A percentile compares a stretch with the other conserved stretches of the same genome.
Evolutionary conservation across 225 moss, liverwort and hornwort genomes (phyloP).

Genomic region (Lunularia cruciata): DNA sequence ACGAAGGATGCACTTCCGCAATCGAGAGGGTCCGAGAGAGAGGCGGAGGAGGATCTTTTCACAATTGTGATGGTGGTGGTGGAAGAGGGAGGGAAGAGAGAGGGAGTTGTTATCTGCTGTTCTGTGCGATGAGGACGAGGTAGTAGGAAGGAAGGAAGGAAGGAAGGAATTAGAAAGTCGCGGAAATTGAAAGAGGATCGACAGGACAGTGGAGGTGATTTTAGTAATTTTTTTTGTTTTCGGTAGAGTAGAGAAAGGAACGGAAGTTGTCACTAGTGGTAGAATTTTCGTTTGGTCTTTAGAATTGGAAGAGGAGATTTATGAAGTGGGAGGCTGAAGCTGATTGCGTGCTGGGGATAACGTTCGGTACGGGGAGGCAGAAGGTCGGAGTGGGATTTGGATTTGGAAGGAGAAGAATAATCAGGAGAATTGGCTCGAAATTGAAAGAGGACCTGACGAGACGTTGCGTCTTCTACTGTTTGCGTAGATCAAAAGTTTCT

Average conservation of each 20-base stretch:
- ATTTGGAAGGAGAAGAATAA: conserved; percentile 27
- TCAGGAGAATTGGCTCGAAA: conserved; percentile 33
- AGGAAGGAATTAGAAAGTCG: conserved; percentile 1
- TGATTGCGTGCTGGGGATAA: conserved; percentile 40
- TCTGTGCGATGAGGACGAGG: neutral
- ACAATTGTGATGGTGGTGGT: neutral
- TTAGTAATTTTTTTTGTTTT: neutral
- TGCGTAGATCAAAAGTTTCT: conserved; percentile 19
- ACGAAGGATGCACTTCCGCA: conserved; percentile 6
- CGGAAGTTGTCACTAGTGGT: neutral
- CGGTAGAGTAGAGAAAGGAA: neutral
- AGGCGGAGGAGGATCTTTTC: neutral
- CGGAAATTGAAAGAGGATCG: neutral
- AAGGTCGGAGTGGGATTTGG: conserved; percentile 38
- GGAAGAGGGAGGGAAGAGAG: neutral
- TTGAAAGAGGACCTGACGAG: conserved; percentile 31
- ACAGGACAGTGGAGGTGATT: conserved; percentile 1
- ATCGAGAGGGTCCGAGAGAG: conserved; percentile 13
- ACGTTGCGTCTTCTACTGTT: conserved; percentile 29
- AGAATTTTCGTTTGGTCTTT: conserved; percentile 1
- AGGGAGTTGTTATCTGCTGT: conserved; percentile 7
- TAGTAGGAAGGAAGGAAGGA: neutral
- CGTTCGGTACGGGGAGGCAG: conserved; percentile 34
- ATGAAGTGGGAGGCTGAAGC: conserved; percentile 53
- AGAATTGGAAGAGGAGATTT: conserved; percentile 29